Evolutionary conservation across 148 eudicot genomes (phyloP).

Genomic region (Silene uniflora): DNA sequence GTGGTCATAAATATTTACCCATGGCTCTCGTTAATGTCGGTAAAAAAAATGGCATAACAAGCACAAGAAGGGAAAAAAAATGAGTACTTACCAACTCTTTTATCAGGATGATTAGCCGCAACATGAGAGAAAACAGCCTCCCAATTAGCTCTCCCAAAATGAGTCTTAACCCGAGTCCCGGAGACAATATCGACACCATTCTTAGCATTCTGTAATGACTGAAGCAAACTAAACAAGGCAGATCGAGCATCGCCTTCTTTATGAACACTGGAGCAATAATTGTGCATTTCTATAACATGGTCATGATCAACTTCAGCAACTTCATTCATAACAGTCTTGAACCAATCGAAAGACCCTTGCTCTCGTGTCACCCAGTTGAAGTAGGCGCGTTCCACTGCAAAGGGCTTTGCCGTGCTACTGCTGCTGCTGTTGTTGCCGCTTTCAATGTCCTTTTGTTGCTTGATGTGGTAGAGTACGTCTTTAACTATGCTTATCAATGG

Average conservation of each 20-base stretch:
- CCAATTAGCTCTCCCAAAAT: slow-evolving; percentile 55
- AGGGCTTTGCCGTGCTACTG: slow-evolving; percentile 22
- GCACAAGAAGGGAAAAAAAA: not conserved
- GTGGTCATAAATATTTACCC: no score
- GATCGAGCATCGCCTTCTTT: slow-evolving; percentile 62
- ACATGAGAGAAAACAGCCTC: slow-evolving; percentile 41
- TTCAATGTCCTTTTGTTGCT: slow-evolving; percentile 30
- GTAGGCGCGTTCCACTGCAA: slow-evolving; percentile 36
- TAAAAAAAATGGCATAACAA: no score
- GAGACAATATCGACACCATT: slow-evolving; percentile 50
- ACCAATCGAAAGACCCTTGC: slow-evolving; percentile 59
- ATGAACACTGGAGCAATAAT: slow-evolving; percentile 48
- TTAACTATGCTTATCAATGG: slow-evolving; percentile 56
- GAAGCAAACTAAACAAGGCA: slow-evolving; percentile 50
- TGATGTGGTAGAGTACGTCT: slow-evolving; percentile 50
- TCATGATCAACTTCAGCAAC: slow-evolving; percentile 52
- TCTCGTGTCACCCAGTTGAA: slow-evolving; percentile 55
- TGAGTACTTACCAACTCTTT: slow-evolving; percentile 46
- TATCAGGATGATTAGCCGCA: slow-evolving; percentile 36
- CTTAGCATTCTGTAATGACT: slow-evolving; percentile 48
- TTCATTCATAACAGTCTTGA: slow-evolving; percentile 49
- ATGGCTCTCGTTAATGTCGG: no score
- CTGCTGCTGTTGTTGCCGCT: slow-evolving; percentile 3
- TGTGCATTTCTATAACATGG: slow-evolving; percentile 49
- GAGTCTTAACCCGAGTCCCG: slow-evolving; percentile 44